Conservation (phyloP, 140 eudicot genomes). For the Eryngium alpinum region DNA sequence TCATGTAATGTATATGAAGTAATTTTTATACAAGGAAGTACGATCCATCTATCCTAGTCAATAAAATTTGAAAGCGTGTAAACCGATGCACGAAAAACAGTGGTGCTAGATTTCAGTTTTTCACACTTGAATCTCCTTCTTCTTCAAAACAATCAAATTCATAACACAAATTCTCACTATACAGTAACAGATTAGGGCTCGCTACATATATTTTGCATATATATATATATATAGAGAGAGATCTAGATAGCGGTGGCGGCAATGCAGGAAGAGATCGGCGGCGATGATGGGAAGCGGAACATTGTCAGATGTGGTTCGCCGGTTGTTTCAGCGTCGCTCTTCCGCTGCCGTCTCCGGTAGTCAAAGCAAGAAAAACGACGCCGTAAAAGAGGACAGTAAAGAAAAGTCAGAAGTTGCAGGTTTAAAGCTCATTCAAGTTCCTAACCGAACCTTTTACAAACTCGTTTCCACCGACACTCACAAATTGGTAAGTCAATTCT, state of each 20-base stretch:
- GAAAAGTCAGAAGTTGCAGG: background rate
- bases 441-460: constrained; percentile 3
- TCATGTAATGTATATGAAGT: background rate
- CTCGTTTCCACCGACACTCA: constrained; percentile 12
- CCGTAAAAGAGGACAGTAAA: background rate
- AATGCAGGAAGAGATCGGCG: background rate
- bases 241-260: background rate
- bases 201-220: background rate
- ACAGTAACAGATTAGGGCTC: background rate
- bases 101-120: too few species aligned
- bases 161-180: background rate
- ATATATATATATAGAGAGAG: background rate
- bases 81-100: too few species aligned
- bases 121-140: too few species aligned
- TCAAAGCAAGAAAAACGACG: background rate
- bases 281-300: background rate
- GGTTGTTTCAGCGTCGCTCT: constrained; percentile 4
- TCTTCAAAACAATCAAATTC: background rate
- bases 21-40: too few species aligned
- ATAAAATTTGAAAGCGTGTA: too few species aligned
- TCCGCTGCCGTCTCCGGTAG: background rate
- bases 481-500: background rate
- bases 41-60: too few species aligned
- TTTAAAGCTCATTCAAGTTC: constrained; percentile 8
- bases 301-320: background rate